phyloP scores from a whole-genome alignment of 768 basidiomycete species.

The Pisolithus orientalis region DNA sequence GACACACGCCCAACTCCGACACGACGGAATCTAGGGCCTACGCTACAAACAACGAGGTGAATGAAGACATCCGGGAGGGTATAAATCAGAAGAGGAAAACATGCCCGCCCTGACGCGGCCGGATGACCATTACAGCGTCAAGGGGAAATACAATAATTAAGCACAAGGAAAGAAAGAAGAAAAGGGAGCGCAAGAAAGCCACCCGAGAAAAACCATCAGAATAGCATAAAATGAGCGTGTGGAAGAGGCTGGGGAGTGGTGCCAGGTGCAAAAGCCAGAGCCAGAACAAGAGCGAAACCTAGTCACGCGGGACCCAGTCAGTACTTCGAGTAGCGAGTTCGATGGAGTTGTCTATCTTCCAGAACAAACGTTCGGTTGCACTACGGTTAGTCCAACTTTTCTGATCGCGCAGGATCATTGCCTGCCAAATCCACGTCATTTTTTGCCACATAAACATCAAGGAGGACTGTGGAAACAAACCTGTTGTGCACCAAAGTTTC shows the following conservation, averaged over 20 bases:
- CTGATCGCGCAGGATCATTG: slow-evolving; percentile 94
- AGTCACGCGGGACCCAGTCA: slow-evolving; percentile 74
- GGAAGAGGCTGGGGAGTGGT: not conserved
- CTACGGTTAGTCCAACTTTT: slow-evolving; percentile 92
- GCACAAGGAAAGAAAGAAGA: not conserved
- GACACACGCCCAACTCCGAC: slow-evolving; percentile 2
- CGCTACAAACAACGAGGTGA: slow-evolving; percentile 14
- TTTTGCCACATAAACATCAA: not conserved
- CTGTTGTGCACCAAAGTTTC: slow-evolving; percentile 97
- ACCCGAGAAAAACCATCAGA: slow-evolving; percentile 6
- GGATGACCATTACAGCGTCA: slow-evolving; percentile 18
- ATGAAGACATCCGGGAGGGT: slow-evolving; percentile 8
- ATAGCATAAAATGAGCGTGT: slow-evolving; percentile 1
- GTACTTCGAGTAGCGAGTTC: slow-evolving; percentile 80
- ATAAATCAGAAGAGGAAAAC: slow-evolving; percentile 1
- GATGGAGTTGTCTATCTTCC: slow-evolving; percentile 86
- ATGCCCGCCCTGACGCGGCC: slow-evolving; percentile 9
- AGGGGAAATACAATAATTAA: slow-evolving; percentile 14
- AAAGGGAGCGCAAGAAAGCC: slow-evolving; percentile 2
- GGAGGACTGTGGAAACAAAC: slow-evolving; percentile 33
- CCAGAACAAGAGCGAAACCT: not conserved
- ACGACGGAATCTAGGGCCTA: slow-evolving; percentile 9
- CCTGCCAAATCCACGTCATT: slow-evolving; percentile 39
- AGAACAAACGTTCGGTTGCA: slow-evolving; percentile 87
- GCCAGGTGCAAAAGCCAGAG: not conserved